Evolutionary conservation across 1,139 yeast species (phyloP).

Genomic region (Taiozyma onychis): DNA sequence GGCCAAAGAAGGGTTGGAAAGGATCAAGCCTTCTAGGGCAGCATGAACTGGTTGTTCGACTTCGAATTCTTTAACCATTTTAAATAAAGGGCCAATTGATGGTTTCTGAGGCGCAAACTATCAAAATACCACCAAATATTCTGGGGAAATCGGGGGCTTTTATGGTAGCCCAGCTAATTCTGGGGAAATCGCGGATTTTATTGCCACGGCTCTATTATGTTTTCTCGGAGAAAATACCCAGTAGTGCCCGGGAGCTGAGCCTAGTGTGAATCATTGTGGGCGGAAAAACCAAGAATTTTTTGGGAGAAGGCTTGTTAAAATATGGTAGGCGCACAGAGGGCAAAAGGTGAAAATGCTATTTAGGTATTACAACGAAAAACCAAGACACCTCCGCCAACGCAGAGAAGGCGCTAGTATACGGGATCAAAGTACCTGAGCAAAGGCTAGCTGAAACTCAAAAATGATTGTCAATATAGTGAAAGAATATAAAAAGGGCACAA

Average conservation of each 20-base stretch:
- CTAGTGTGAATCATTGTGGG: background rate
- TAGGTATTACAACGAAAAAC: no score
- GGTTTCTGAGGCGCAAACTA: background rate
- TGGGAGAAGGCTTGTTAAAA: background rate
- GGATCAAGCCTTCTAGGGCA: conserved; percentile 61
- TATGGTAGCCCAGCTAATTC: background rate
- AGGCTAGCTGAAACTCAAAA: background rate
- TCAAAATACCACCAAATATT: background rate
- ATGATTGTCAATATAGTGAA: background rate
- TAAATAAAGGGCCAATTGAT: background rate
- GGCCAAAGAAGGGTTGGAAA: conserved; percentile 60
- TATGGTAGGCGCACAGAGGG: no score
- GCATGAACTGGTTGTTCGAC: conserved; percentile 55
- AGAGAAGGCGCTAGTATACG: no score
- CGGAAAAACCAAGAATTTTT: background rate
- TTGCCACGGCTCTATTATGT: no score
- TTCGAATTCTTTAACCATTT: conserved; percentile 28
- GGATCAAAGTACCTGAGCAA: background rate
- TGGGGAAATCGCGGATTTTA: no score
- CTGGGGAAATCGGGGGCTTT: background rate
- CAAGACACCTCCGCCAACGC: no score
- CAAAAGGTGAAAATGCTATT: no score
- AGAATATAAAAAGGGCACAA: background rate
- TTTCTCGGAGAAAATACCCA: no score
- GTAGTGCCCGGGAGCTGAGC: background rate